These are phyloP conservation scores for Coccinonectria pachysandricola DNA, from an alignment of 2,329 filamentous ascomycete genomes.

Conservation along the genomic window DNA sequence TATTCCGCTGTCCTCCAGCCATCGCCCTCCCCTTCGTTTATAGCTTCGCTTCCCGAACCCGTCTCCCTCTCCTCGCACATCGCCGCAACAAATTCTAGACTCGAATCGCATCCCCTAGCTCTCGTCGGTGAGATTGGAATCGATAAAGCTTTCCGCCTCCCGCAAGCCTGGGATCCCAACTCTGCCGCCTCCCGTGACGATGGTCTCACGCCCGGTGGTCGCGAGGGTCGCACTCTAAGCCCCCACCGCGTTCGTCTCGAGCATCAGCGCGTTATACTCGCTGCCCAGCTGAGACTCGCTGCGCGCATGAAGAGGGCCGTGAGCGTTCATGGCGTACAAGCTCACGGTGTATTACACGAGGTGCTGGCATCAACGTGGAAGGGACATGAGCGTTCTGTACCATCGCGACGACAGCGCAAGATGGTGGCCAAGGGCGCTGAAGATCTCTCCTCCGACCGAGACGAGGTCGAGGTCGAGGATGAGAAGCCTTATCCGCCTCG, in stretches of 20 bases:
- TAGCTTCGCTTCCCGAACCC: constrained; percentile 47
- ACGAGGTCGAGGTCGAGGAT: constrained; percentile 24
- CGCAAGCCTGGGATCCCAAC: constrained; percentile 41
- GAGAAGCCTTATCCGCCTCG: constrained; percentile 66
- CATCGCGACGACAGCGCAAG: constrained; percentile 49
- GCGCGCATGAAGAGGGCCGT: constrained; percentile 55
- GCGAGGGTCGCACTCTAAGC: constrained; percentile 58
- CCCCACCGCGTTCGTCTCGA: constrained; percentile 56
- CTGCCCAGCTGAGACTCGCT: constrained; percentile 60
- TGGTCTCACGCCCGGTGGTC: constrained; percentile 53
- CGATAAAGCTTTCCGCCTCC: constrained; percentile 68
- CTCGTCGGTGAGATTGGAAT: constrained; percentile 70
- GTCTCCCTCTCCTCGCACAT: constrained; percentile 49
- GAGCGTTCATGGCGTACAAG: constrained; percentile 65
- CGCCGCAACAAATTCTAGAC: constrained; percentile 40
- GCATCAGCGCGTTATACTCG: constrained; percentile 59
- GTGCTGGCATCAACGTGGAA: constrained; percentile 57
- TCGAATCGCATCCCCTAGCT: constrained; percentile 49
- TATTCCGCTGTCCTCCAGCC: constrained; percentile 59
- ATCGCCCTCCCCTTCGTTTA: constrained; percentile 31
- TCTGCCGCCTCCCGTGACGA: constrained; percentile 17
- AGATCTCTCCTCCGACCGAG: constrained; percentile 30
- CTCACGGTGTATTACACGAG: constrained; percentile 61
- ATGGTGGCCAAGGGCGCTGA: constrained; percentile 37
- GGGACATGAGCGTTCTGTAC: constrained; percentile 53